Evolutionary conservation across 23 red algal genomes (phyloP).

Genomic region (Gracilariopsis chorda): DNA sequence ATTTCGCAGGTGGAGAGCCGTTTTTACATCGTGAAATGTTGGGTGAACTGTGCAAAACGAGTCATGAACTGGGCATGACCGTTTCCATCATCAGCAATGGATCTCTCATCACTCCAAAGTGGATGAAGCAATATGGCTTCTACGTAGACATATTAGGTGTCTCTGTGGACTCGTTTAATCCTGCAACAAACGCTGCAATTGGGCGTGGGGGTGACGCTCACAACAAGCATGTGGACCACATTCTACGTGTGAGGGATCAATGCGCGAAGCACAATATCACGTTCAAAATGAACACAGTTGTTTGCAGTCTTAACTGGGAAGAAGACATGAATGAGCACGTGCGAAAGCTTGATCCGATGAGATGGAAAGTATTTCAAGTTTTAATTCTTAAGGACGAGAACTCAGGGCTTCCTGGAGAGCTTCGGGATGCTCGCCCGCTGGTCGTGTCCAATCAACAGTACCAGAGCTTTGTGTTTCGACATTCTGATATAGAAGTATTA

Average conservation of each 20-base stretch:
- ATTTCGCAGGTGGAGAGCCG: not conserved
- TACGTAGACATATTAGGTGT: not conserved
- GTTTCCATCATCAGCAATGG: not conserved
- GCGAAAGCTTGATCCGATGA: not conserved
- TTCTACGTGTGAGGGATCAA: not conserved
- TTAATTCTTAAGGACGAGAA: not conserved
- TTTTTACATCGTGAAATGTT: not conserved
- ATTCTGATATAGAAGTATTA: not conserved
- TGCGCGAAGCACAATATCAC: not conserved
- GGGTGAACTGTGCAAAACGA: not conserved
- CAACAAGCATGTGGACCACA: not conserved
- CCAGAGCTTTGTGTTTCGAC: slow-evolving; percentile 6
- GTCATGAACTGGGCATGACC: not conserved
- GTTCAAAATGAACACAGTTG: slow-evolving; percentile 7
- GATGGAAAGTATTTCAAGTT: not conserved
- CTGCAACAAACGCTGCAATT: not conserved
- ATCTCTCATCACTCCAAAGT: not conserved
- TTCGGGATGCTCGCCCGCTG: not conserved
- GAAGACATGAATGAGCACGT: not conserved
- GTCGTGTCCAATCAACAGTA: not conserved
- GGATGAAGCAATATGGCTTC: not conserved
- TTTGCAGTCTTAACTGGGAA: not conserved
- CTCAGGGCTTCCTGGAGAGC: not conserved
- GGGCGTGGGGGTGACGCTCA: not conserved
- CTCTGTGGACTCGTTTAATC: not conserved